Evolutionary conservation across 768 basidiomycete species (phyloP), one percentile per base, ranked within the genome.

Genomic region (Tephrocybe rancida): DNA sequence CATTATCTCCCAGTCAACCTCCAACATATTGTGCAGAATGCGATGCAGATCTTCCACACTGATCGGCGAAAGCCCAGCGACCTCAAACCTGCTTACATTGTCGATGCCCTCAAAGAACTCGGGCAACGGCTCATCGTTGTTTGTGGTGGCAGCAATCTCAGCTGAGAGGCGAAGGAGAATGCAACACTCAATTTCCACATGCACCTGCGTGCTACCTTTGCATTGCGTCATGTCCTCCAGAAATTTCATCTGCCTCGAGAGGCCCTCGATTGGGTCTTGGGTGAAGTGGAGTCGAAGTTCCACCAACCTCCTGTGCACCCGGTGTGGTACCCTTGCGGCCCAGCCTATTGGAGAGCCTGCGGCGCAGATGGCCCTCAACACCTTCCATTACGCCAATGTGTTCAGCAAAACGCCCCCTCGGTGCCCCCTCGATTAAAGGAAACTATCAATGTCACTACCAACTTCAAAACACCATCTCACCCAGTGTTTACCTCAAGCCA

Each of bases 351-450:
- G 97, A 70, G 97, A 98, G 77, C 97, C 97, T 0, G 97, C 97
- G 3, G 98, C 97, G 0, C 97, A 99, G 74, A 98, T 99, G 97
- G 98, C 97, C 5, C 73, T 99, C 54, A 99, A 99, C 71, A 98
- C 96, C 0, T 99, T 98, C 91, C 97, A 99, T 73, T 98, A 98
- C 69, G 97, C 97, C 56, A 97, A 97, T 87, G 97, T 99, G 22
- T 96, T 97, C n/a, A 94, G 91, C 66, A 98, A 98, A 98, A 97
- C 73, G 97, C 98, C 45, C 97, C 0, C 92, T 98, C 54, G 97
- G 97, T 87, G 97, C 98, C 1, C 97, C 86, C 97, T 2, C 95
- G 97, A 71, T 71, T 99, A 58, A 98, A 98, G 76, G 97, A 98
- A 73, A 98, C 98, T 61, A 98, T 99, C 76, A 99, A 99, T 65